phyloP scores from a whole-genome alignment of 2,329 filamentous ascomycete species.

The Byssochlamys sp. region DNA sequence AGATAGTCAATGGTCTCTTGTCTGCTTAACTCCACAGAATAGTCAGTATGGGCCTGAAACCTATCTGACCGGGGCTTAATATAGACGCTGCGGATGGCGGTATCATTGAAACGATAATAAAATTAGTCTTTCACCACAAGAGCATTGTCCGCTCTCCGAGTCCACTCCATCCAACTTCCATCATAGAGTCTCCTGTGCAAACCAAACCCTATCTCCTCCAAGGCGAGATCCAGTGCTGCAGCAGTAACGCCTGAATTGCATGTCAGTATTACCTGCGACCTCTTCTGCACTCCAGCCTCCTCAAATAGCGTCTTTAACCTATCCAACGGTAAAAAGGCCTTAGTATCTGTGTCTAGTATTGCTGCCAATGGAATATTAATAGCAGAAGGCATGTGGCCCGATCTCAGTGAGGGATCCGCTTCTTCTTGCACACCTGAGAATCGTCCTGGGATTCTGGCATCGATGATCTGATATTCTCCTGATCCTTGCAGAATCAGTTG shows the following conservation, averaged over 20 bases:
- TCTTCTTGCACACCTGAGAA: constrained; percentile 13
- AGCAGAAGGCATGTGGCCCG: constrained; percentile 18
- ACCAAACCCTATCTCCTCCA: constrained; percentile 11
- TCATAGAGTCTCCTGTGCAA: constrained; percentile 18
- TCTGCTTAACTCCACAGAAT: neutral
- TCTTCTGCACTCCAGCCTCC: constrained; percentile 9
- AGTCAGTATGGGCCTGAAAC: neutral
- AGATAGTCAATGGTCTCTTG: neutral
- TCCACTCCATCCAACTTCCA: constrained; percentile 25
- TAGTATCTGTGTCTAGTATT: constrained; percentile 8
- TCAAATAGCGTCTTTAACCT: constrained; percentile 7
- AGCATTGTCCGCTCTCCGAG: constrained; percentile 9
- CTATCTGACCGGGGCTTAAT: neutral
- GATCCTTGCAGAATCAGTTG: neutral
- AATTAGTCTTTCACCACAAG: neutral
- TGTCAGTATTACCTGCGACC: constrained; percentile 12
- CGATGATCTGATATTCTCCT: constrained; percentile 11
- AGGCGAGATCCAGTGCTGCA: constrained; percentile 16
- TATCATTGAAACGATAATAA: neutral
- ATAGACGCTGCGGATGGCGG: neutral
- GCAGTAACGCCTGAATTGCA: constrained; percentile 25
- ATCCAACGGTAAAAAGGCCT: constrained; percentile 5
- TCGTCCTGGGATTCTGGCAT: constrained; percentile 12
- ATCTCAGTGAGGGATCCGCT: constrained; percentile 7
- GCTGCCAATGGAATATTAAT: constrained; percentile 17